Evolutionary conservation across 202 grass and related monocot genomes (phyloP).

Genomic region (Zoysia matrella): DNA sequence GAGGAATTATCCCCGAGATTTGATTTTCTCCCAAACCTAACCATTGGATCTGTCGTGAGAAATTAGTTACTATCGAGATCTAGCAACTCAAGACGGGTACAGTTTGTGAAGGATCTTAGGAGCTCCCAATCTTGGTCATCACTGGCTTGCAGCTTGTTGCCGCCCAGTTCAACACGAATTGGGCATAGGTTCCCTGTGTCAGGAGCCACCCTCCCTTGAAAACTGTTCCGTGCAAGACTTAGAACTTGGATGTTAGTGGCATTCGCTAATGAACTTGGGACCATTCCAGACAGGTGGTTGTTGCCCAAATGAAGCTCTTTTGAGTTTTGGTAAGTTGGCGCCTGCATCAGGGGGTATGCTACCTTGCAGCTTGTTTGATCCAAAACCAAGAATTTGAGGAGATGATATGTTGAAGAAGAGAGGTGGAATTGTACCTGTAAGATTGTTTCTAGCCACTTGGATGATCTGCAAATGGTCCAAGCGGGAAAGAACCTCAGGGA

Average conservation of each 20-base stretch:
- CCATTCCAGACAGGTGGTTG: constrained; percentile 28
- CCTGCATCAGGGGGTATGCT: background rate
- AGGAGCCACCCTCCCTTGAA: constrained; percentile 29
- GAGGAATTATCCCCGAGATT: constrained; percentile 38
- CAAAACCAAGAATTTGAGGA: background rate
- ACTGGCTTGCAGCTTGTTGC: constrained; percentile 33
- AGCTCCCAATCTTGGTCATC: constrained; percentile 43
- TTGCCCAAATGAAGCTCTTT: constrained; percentile 10
- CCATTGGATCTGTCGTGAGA: constrained; percentile 28
- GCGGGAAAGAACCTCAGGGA: no score
- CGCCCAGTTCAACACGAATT: background rate
- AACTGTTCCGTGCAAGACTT: constrained; percentile 26
- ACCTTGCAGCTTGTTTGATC: no score
- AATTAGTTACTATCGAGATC: constrained; percentile 24
- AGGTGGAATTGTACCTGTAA: constrained; percentile 40
- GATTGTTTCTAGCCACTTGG: constrained; percentile 25
- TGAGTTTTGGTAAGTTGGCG: background rate
- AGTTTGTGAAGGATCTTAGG: constrained; percentile 10
- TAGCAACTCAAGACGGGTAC: constrained; percentile 37
- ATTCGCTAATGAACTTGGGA: constrained; percentile 45
- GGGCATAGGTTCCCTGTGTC: constrained; percentile 40
- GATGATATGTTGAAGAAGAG: constrained; percentile 51
- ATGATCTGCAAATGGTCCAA: background rate
- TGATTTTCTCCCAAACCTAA: constrained; percentile 1
- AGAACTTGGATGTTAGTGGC: constrained; percentile 14